These are phyloP conservation scores for Ophiocordyceps sinensis DNA, from an alignment of 2,329 filamentous ascomycete genomes.

Conservation along the genomic window DNA sequence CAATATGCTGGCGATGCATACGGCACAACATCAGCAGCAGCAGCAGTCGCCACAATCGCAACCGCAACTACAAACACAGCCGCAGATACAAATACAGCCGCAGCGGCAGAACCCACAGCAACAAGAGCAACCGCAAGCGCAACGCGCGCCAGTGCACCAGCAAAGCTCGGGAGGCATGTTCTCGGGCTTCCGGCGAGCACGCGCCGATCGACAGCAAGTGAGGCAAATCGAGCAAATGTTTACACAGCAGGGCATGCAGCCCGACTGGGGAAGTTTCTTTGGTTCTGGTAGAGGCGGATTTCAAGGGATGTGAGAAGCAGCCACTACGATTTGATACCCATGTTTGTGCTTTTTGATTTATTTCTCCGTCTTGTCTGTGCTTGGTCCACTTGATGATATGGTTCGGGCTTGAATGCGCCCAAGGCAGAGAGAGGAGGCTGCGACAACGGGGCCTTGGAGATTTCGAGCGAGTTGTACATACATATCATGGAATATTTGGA, in stretches of 20 bases:
- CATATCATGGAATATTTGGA: no score
- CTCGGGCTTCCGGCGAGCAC: constrained; percentile 11
- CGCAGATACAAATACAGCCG: constrained; percentile 3
- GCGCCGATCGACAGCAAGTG: constrained; percentile 16
- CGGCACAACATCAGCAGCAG: constrained; percentile 6
- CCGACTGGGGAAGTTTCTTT: constrained; percentile 33
- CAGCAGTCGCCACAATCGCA: constrained; percentile 14
- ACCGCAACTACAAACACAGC: constrained; percentile 11
- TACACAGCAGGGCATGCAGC: constrained; percentile 28
- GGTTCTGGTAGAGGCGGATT: constrained; percentile 27
- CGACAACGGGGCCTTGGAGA: no score
- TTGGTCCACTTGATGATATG: background rate
- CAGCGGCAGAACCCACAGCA: constrained; percentile 11
- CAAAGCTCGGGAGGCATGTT: constrained; percentile 15
- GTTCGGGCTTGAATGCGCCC: no score
- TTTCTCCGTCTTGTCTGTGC: constrained; percentile 1
- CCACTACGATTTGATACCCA: constrained; percentile 22
- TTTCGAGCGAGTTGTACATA: no score
- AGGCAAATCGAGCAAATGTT: constrained; percentile 35
- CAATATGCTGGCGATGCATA: constrained; percentile 25
- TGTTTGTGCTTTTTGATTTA: constrained; percentile 14
- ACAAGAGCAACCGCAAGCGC: constrained; percentile 6
- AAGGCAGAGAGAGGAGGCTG: no score
- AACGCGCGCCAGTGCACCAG: background rate
- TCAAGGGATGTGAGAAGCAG: constrained; percentile 25